Base-by-base conservation (phyloP, 805 yeast species). In the Pichia eremophila region DNA sequence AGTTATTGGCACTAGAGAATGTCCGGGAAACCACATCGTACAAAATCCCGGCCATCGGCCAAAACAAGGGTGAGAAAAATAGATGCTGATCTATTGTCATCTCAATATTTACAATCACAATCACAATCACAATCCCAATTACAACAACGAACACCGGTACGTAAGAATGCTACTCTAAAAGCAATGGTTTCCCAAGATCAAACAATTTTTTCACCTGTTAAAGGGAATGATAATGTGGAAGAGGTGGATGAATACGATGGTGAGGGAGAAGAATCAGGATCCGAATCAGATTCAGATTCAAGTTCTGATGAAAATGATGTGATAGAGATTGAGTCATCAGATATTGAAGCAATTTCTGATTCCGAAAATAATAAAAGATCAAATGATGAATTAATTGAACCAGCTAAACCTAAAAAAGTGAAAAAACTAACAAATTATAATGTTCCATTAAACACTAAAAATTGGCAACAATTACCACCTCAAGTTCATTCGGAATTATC, bases 191-290 rank as follows among this genome's bases (percentile, higher is more conserved):
- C 38, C 15, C 32, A 34, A 14, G 43, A 52, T 35, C 50, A 45
- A 25, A 43, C 53, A 4, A 40, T 54, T 22, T 51, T 54, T 38
- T 51, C 54, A 8, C 54, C 54, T 4, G 43, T 47, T 9, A 51
- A 42, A 15, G 27, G 25, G 2, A 29, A 31, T 22, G 41, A 31
- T 5, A 5, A 3, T 14, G 14, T 31, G 19, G 48, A 46, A 36
- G 47, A 40, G 32, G 27, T 28, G n/a, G 48, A 29, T 5, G 27
- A 18, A 29, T 22, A n/a, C 3, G 19, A 29, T 14, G 15, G 27
- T 28, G 42, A 29, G 36, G n/a, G 17, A 15, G 36, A 12, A 11
- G 31, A 29, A 10, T 29, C 31, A 10, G 31, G 12, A 10, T 29
- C 31, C 8, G 15, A 18, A 2, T 28, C 32, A 10, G 40, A 19